Percentiles rank a stretch among this genome's conserved stretches.
phyloP scores from a whole-genome alignment of 2,329 filamentous ascomycete genomes.

The Cordyceps pruinosa region DNA sequence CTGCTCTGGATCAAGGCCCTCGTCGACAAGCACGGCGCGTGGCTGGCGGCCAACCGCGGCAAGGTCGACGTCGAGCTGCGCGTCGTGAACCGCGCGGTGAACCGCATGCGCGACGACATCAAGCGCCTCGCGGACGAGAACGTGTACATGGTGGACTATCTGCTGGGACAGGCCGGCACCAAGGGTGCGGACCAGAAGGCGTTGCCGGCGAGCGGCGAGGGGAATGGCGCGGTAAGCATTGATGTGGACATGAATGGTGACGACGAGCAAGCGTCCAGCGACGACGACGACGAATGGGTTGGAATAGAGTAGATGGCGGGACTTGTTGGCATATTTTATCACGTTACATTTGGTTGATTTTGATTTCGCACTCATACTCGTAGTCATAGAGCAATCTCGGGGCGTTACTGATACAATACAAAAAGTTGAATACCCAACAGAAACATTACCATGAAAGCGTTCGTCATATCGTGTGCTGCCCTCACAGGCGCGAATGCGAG shows the following conservation, averaged over 20 bases:
- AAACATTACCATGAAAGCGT: background rate
- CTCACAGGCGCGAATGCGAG: background rate
- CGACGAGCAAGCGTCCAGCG: slow-evolving; percentile 28
- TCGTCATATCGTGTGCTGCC: background rate
- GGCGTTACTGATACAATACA: slow-evolving; percentile 15
- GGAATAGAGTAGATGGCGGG: slow-evolving; percentile 36
- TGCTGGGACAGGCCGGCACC: slow-evolving; percentile 47
- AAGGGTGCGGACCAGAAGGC: slow-evolving; percentile 19
- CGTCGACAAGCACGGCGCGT: slow-evolving; percentile 75
- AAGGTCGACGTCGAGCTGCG: slow-evolving; percentile 80
- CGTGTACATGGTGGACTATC: slow-evolving; percentile 79
- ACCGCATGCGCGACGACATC: slow-evolving; percentile 74
- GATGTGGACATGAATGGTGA: slow-evolving; percentile 24
- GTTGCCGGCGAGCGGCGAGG: slow-evolving; percentile 15
- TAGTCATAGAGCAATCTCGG: slow-evolving; percentile 12
- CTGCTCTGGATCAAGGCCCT: slow-evolving; percentile 83
- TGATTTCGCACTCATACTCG: background rate
- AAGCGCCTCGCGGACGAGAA: slow-evolving; percentile 81
- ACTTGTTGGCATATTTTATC: background rate
- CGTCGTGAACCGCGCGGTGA: slow-evolving; percentile 72
- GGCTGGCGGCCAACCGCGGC: slow-evolving; percentile 72
- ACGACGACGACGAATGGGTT: slow-evolving; percentile 40
- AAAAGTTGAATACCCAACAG: slow-evolving; percentile 14
- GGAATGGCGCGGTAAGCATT: slow-evolving; percentile 23
- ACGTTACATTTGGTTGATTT: slow-evolving; percentile 6